These are phyloP conservation scores for Dryadomyces sulphureus DNA, from an alignment of 2,329 filamentous ascomycete genomes.

Conservation along the genomic window DNA sequence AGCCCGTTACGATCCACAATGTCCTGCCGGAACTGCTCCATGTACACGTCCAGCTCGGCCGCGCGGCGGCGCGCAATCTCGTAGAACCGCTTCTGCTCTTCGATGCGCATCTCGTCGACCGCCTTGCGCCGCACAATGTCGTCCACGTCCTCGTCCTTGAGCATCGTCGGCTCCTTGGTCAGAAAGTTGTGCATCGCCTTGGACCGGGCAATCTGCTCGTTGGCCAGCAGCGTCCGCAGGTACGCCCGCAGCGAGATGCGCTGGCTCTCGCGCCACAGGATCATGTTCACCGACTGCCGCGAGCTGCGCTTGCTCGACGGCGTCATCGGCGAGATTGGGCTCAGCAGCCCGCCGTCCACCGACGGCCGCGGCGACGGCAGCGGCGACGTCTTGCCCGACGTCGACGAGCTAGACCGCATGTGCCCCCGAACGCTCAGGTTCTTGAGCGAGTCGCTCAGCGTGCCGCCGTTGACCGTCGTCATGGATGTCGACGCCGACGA, in stretches of 20 bases:
- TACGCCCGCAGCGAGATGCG: constrained; percentile 84
- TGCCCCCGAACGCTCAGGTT: constrained; percentile 29
- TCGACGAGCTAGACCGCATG: constrained; percentile 21
- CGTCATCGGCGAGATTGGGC: constrained; percentile 8
- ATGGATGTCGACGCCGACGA: constrained; percentile 65
- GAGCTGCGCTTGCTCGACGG: not conserved
- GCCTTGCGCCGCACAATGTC: constrained; percentile 69
- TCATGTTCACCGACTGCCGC: too few species aligned
- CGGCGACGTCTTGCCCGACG: constrained; percentile 24
- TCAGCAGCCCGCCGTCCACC: constrained; percentile 24
- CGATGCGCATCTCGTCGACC: constrained; percentile 75
- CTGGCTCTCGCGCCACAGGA: constrained; percentile 75
- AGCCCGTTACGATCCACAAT: constrained; percentile 65
- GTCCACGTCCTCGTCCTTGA: constrained; percentile 67
- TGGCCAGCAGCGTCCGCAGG: constrained; percentile 71
- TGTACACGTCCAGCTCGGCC: constrained; percentile 88
- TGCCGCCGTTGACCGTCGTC: constrained; percentile 17
- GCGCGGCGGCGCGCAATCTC: constrained; percentile 86
- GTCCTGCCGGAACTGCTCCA: constrained; percentile 73
- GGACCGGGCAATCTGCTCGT: constrained; percentile 69
- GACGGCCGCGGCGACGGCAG: constrained; percentile 28
- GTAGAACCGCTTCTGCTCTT: constrained; percentile 89
- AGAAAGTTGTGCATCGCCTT: constrained; percentile 77
- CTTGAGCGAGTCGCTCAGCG: constrained; percentile 19
- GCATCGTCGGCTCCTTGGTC: constrained; percentile 52